Evolutionary conservation across 1,139 yeast genomes (phyloP).

Genomic region (Saccharomyces hybrid): DNA sequence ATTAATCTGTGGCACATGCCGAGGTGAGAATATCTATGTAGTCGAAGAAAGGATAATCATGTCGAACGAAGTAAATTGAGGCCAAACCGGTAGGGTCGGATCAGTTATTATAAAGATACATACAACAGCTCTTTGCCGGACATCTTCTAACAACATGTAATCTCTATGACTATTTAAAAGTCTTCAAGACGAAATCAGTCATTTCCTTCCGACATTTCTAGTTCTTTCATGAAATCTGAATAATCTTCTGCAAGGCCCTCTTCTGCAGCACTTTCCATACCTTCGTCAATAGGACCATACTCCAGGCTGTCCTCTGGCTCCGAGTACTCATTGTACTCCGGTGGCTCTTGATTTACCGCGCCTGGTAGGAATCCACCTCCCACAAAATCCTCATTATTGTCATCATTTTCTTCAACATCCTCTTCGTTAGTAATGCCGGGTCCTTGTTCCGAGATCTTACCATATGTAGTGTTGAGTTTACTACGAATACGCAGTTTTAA

Average conservation of each 20-base stretch:
- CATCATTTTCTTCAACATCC: slow-evolving; percentile 10
- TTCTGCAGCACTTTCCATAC: neutral
- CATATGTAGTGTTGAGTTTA: slow-evolving; percentile 60
- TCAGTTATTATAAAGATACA: neutral
- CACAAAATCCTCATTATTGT: slow-evolving; percentile 9
- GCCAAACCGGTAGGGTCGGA: neutral
- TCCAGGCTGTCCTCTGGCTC: neutral
- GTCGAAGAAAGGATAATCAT: neutral
- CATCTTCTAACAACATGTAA: neutral
- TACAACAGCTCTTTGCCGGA: neutral
- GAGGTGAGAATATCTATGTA: neutral
- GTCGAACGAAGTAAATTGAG: neutral
- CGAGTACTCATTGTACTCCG: neutral
- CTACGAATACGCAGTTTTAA: slow-evolving; percentile 63
- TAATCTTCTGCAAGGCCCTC: slow-evolving; percentile 18
- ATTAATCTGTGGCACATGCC: neutral
- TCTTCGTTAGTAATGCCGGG: slow-evolving; percentile 9
- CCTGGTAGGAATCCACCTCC: slow-evolving; percentile 22
- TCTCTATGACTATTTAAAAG: neutral
- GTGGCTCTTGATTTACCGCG: neutral
- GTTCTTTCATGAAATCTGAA: slow-evolving; percentile 21
- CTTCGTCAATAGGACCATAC: neutral
- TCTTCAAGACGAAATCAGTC: neutral
- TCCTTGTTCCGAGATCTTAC: slow-evolving; percentile 31
- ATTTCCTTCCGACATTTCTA: slow-evolving; percentile 9